These are phyloP conservation scores for Schizophyllum amplum DNA, from an alignment of 1,284 basidiomycete species.

Conservation along the genomic window DNA sequence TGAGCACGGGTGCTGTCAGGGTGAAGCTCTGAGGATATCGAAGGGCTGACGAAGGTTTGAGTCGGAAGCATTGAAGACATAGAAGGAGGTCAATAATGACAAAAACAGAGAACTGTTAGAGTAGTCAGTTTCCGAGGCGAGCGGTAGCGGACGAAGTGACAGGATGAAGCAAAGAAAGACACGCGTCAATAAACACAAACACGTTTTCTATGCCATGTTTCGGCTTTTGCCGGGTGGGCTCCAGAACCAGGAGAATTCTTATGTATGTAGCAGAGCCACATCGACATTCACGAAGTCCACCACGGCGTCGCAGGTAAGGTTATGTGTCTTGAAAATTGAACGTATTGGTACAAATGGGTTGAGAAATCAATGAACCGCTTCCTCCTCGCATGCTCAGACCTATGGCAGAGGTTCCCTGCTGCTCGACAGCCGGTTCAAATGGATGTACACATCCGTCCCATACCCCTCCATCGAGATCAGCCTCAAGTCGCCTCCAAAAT, in stretches of 20 bases:
- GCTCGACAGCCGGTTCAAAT: constrained; percentile 81
- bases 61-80: no score
- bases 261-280: no score
- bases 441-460: constrained; percentile 88
- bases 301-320: background rate
- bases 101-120: background rate
- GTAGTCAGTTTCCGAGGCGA: background rate
- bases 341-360: background rate
- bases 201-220: background rate
- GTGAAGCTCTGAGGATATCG: no score
- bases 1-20: no score
- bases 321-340: background rate
- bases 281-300: no score
- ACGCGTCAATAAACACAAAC: background rate
- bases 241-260: no score
- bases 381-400: constrained; percentile 1
- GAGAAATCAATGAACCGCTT: background rate
- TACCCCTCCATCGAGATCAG: constrained; percentile 98
- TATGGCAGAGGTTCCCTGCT: constrained; percentile 69
- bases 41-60: no score
- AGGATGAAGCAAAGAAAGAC: background rate
- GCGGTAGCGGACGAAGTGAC: background rate
- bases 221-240: background rate
- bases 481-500: constrained; percentile 95
- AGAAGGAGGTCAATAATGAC: no score